These are phyloP conservation scores for Fusarium sp. DNA, from an alignment of 2,329 filamentous ascomycete species.

Conservation along the genomic window DNA sequence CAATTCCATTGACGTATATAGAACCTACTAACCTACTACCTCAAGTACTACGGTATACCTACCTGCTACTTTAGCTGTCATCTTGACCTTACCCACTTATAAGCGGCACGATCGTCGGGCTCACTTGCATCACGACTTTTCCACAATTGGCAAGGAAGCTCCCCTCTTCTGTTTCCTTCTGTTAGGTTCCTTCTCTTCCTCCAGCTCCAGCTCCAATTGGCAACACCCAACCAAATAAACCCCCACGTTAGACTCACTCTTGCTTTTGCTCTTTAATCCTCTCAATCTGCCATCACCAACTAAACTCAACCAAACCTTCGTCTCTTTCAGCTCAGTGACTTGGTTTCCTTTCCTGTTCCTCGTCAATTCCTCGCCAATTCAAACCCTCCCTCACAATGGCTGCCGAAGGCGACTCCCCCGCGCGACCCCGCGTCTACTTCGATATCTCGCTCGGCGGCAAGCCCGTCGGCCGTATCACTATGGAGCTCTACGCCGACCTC, in stretches of 20 bases:
- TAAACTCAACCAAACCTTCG: neutral
- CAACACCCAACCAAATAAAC: neutral
- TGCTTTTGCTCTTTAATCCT: constrained; percentile 11
- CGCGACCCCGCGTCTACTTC: constrained; percentile 89
- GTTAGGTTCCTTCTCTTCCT: constrained; percentile 27
- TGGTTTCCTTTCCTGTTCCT: neutral
- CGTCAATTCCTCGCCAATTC: neutral
- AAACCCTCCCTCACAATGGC: constrained; percentile 58
- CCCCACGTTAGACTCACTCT: constrained; percentile 21
- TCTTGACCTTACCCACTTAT: constrained; percentile 39
- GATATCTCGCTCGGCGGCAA: constrained; percentile 86
- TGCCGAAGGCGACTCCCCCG: constrained; percentile 59
- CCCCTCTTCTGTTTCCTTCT: constrained; percentile 45
- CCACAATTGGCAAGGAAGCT: constrained; percentile 41
- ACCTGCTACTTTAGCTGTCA: constrained; percentile 2
- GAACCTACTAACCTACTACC: too few relatives aligned
- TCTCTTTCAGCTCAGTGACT: constrained; percentile 15
- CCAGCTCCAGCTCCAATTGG: constrained; percentile 3
- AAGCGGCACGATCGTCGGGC: constrained; percentile 40
- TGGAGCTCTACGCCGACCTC: constrained; percentile 82
- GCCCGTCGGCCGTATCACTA: constrained; percentile 81
- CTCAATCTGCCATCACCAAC: neutral
- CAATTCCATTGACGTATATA: too few relatives aligned
- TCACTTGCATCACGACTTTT: constrained; percentile 45
- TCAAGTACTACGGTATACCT: too few relatives aligned